A percentile compares a stretch with the other conserved stretches of the same genome.
Conservation (phyloP, 805 yeast genomes). For the Ogataea trehalophila region DNA sequence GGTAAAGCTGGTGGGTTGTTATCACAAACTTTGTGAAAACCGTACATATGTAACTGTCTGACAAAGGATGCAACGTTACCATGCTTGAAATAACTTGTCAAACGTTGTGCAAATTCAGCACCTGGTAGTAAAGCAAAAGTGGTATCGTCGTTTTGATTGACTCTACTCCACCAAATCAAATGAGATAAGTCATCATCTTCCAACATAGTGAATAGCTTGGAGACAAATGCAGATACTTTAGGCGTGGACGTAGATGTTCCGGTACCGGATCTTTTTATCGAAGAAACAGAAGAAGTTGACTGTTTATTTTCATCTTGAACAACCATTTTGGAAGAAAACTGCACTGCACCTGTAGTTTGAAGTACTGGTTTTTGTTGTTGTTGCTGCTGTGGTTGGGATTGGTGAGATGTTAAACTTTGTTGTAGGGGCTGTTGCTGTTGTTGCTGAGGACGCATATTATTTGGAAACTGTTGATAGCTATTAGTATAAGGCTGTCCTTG, state of each 20-base stretch:
- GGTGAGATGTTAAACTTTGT: neutral
- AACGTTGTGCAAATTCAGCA: constrained; percentile 52
- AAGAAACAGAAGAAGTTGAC: neutral
- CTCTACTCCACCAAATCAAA: constrained; percentile 61
- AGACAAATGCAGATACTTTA: constrained; percentile 59
- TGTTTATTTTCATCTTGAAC: neutral
- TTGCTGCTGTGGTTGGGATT: neutral
- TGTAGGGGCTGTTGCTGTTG: constrained; percentile 2
- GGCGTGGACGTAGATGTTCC: constrained; percentile 8
- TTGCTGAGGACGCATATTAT: constrained; percentile 1
- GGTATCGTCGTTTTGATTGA: constrained; percentile 37
- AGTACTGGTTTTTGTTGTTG: neutral
- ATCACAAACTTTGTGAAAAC: constrained; percentile 77
- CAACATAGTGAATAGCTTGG: constrained; percentile 59
- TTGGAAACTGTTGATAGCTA: neutral
- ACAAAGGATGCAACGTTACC: constrained; percentile 92
- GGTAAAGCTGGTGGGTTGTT: constrained; percentile 26
- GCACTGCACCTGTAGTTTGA: neutral
- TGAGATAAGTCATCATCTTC: constrained; percentile 47
- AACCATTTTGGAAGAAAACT: too few relatives aligned
- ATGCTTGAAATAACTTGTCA: constrained; percentile 83
- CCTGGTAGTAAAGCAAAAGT: constrained; percentile 65
- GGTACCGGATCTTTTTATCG: neutral
- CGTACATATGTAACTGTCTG: constrained; percentile 93
- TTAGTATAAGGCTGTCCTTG: neutral